Conservation (phyloP, 2,329 filamentous ascomycete genomes). For the Fusarium cyanostomum region DNA sequence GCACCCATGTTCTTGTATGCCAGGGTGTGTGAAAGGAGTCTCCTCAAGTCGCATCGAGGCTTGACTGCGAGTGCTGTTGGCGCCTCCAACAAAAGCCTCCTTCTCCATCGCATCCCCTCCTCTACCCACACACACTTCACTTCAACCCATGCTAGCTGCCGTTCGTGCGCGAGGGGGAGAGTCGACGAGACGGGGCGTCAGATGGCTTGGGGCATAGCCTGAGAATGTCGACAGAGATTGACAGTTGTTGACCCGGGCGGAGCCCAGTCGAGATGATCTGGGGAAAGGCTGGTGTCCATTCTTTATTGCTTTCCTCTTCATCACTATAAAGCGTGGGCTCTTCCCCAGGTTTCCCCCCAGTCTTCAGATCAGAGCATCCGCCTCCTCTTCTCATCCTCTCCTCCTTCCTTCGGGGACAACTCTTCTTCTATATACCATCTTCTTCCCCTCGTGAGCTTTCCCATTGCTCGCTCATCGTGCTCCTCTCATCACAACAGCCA, state of each 20-base stretch:
- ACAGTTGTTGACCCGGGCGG: constrained; percentile 16
- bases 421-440: constrained; percentile 1
- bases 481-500: background rate
- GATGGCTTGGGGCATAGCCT: constrained; percentile 2
- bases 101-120: background rate
- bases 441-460: background rate
- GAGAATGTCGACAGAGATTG: constrained; percentile 5
- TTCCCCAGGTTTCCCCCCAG: constrained; percentile 36
- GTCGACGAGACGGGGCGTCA: constrained; percentile 25
- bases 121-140: constrained; percentile 1
- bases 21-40: background rate
- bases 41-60: too few species aligned
- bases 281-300: constrained; percentile 8
- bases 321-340: constrained; percentile 34
- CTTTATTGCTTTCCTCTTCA: background rate
- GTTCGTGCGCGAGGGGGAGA: constrained; percentile 33
- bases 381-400: constrained; percentile 23
- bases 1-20: background rate
- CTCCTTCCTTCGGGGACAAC: constrained; percentile 21
- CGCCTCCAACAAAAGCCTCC: constrained; percentile 12
- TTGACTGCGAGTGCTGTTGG: too few species aligned
- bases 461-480: background rate
- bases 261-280: constrained; percentile 17
- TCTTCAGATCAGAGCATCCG: constrained; percentile 38
- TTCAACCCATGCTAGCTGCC: constrained; percentile 35